Evolutionary conservation across 768 basidiomycete species (phyloP), one percentile per base, ranked within the genome.

Genomic region (Xanthoconium stramineum): DNA sequence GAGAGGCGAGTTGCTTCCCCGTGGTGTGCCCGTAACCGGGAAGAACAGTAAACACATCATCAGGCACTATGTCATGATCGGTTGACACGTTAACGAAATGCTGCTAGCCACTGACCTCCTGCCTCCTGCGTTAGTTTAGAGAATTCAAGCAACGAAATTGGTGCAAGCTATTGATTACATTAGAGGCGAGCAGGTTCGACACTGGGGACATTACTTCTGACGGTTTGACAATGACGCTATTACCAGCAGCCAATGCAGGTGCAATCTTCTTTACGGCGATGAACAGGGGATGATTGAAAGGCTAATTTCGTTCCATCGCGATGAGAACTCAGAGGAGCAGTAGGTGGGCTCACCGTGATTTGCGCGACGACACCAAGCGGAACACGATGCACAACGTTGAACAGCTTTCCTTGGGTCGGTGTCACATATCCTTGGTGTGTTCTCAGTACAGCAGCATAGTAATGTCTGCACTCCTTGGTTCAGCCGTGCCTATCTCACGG

Each of bases 181-280:
- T 45, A 30, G 45, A 17, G 57, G 51, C 46, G 24, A 43, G 36
- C 3, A 28, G 46, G 15, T n/a, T 8, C 28, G 35, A 55, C n/a
- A 4, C 11, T 44, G 32, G 12, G 24, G 35, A 45, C 9, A 20
- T 30, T 39, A 84, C 86, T 76, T 92, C 89, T 43, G 89, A 90
- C 1, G 90, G 88, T 63, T 92, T 93, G 19, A 92, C 84, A 48
- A 93, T 78, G 46, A 94, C 85, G 50, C 85, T 85, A 64, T 92
- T 93, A 6, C 91, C 91, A 9, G 90, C 88, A 43, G 91, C 91
- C 29, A 94, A 75, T 1, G 89, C 91, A 6, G 89, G 89, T 0
- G 86, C 89, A 52, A 94, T 87, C 72, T 94, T 94, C 77, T 94
- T 94, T 51, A 94, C 69, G 3, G 90, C 89, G 58, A 94, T 94